phyloP scores from a whole-genome alignment of 2,329 filamentous ascomycete species.

The Apiospora malaysiana region DNA sequence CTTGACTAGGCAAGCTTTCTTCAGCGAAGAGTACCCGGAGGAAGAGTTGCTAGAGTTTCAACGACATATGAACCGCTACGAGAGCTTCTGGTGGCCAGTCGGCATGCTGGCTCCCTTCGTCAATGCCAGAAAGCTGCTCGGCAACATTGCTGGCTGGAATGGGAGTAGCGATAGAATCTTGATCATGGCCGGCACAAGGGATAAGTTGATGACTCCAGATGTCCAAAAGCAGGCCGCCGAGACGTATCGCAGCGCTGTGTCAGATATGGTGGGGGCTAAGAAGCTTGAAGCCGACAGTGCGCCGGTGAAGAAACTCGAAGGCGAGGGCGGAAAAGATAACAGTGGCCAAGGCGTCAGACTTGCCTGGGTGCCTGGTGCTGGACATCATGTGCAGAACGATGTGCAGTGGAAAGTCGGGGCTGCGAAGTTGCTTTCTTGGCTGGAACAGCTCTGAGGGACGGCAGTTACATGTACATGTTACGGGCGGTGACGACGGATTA shows the following conservation, averaged over 20 bases:
- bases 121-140: constrained; percentile 46
- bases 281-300: constrained; percentile 36
- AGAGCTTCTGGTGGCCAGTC: constrained; percentile 58
- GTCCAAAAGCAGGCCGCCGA: constrained; percentile 46
- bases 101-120: constrained; percentile 54
- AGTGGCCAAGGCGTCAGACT: constrained; percentile 46
- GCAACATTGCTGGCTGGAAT: constrained; percentile 40
- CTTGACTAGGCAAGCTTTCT: constrained; percentile 57
- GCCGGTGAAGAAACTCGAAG: constrained; percentile 26
- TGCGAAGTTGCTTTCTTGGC: constrained; percentile 50
- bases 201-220: constrained; percentile 47
- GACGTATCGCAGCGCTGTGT: constrained; percentile 44
- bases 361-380: constrained; percentile 49
- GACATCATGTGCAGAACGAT: constrained; percentile 61
- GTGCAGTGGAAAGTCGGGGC: constrained; percentile 54
- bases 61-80: constrained; percentile 51
- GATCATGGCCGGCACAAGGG: constrained; percentile 46
- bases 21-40: constrained; percentile 49
- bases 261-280: constrained; percentile 36
- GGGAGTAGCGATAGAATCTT: constrained; percentile 41
- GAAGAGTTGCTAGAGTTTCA: constrained; percentile 49
- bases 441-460: constrained; percentile 36
- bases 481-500: too few species aligned
- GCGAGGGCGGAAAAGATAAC: constrained; percentile 35
- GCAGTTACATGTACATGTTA: too few species aligned